Evolutionary conservation across 2,329 filamentous ascomycete species (phyloP), one percentile per base, ranked within the genome.

Genomic region (Dactylellina haptotyla): DNA sequence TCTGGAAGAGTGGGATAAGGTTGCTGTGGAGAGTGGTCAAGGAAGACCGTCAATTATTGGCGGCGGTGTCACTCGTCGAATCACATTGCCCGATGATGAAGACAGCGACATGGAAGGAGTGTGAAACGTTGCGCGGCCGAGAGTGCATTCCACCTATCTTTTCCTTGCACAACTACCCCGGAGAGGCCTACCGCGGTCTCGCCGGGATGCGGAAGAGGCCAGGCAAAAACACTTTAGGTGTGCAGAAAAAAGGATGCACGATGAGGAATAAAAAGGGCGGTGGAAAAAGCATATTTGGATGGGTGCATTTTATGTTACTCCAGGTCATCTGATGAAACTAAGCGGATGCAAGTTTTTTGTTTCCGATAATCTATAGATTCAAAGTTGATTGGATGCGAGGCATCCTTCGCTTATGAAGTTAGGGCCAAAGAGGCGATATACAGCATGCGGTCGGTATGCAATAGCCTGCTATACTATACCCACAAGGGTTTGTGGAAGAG

Each of bases 1-100:
- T 37, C 75, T 83, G 57, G 79, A 81, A 34, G 79, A 81, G 28
- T 75, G 79, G 41, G 78, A 79, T 30, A 63, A 61, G 39, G 63
- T 59, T 65, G 77, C 76, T 67, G 64, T 71, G 48, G 59, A 56
- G 18, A 64, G 56, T 45, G 66, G 70, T 53, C 37, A 45, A 12
- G 46, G 57, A 20, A 18, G 45, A 16, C 74, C 37, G 37, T 45
- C 54, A 37, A 59, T 59, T 58, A 65, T 64, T 65, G 53, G 67
- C 32, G 37, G 67, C 26, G 48, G 54, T 32, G 59, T 54, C 39
- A 58, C 26, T 14, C 59, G 54, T 72, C 67, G 59, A 72, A 72
- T 72, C 67, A 72, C 30, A 10, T 51, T 72, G 59, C 67, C 67
- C 9, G 50, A 65, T 37, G 67, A 72, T 48, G 59, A 58, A 34